Conservation (phyloP, 2,329 filamentous ascomycete species). For the Calonectria ilicicola region DNA sequence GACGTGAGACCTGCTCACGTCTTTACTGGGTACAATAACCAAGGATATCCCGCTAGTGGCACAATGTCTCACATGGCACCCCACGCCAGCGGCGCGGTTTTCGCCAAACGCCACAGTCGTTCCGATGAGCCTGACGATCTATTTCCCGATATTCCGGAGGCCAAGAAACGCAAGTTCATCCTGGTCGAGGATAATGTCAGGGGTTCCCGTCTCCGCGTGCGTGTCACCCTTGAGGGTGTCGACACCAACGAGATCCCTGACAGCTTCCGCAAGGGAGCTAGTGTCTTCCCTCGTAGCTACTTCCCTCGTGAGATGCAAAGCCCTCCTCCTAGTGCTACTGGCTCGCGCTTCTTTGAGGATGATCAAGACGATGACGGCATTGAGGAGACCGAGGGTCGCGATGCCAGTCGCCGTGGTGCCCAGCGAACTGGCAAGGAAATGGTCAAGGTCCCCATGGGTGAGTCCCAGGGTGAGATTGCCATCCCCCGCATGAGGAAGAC, state of each 20-base stretch:
- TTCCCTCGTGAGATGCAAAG: constrained; percentile 95
- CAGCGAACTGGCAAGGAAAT: constrained; percentile 51
- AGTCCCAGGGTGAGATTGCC: constrained; percentile 80
- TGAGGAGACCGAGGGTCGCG: constrained; percentile 63
- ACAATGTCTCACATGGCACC: constrained; percentile 73
- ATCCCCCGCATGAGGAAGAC: constrained; percentile 80
- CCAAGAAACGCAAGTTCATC: constrained; percentile 96
- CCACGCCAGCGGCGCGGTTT: constrained; percentile 51
- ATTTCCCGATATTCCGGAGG: constrained; percentile 89
- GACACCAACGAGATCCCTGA: constrained; percentile 97
- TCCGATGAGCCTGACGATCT: constrained; percentile 75
- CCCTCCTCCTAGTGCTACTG: constrained; percentile 80
- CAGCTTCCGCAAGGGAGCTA: constrained; percentile 90
- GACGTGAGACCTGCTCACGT: constrained; percentile 81
- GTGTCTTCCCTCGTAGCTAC: constrained; percentile 91
- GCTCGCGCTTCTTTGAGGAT: constrained; percentile 80
- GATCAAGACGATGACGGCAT: constrained; percentile 69
- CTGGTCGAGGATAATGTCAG: constrained; percentile 91
- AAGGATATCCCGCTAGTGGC: constrained; percentile 66
- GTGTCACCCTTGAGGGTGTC: constrained; percentile 92
- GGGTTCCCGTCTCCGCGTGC: constrained; percentile 84
- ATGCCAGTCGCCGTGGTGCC: constrained; percentile 50
- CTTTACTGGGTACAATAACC: constrained; percentile 77
- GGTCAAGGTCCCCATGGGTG: constrained; percentile 72
- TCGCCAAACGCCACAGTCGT: constrained; percentile 50